Evolutionary conservation across 2,329 filamentous ascomycete species (phyloP).

Genomic region (Ramichloridium luteum): DNA sequence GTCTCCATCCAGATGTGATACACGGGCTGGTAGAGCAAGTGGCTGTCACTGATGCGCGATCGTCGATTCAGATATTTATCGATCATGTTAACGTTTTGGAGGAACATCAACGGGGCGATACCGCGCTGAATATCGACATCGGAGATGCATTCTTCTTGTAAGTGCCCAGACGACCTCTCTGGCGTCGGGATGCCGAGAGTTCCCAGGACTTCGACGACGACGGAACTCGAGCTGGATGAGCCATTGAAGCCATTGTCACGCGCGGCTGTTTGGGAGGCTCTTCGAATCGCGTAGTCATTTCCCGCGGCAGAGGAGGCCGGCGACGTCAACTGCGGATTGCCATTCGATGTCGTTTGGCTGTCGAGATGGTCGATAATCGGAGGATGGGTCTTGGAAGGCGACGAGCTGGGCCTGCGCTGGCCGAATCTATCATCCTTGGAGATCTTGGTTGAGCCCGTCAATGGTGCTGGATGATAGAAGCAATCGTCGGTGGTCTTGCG

Average conservation of each 20-base stretch:
- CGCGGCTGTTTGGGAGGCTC: too few species aligned
- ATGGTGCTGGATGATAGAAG: slow-evolving; percentile 16
- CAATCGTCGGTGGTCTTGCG: slow-evolving; percentile 9
- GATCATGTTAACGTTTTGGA: slow-evolving; percentile 6
- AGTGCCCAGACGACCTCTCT: slow-evolving; percentile 3
- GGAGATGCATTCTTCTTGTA: slow-evolving; percentile 6
- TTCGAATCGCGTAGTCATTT: too few species aligned
- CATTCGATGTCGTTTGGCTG: too few species aligned
- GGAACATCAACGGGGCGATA: slow-evolving; percentile 8
- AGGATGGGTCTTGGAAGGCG: too few species aligned
- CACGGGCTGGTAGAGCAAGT: slow-evolving; percentile 10
- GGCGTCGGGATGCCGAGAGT: slow-evolving; percentile 11
- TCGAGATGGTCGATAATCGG: too few species aligned
- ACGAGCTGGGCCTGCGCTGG: too few species aligned
- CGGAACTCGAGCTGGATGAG: slow-evolving; percentile 11
- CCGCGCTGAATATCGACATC: slow-evolving; percentile 9
- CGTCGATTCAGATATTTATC: slow-evolving; percentile 7
- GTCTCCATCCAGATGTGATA: slow-evolving; percentile 15
- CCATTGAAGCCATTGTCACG: slow-evolving; percentile 15
- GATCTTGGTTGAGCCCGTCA: too few species aligned
- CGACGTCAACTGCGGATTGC: too few species aligned
- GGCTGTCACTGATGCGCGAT: slow-evolving; percentile 6
- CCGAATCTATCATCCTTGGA: too few species aligned
- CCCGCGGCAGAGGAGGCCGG: too few species aligned
- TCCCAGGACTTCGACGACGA: slow-evolving; percentile 14